Conservation (phyloP, 495 filamentous ascomycete genomes). For the Penicillium diatomitis region DNA sequence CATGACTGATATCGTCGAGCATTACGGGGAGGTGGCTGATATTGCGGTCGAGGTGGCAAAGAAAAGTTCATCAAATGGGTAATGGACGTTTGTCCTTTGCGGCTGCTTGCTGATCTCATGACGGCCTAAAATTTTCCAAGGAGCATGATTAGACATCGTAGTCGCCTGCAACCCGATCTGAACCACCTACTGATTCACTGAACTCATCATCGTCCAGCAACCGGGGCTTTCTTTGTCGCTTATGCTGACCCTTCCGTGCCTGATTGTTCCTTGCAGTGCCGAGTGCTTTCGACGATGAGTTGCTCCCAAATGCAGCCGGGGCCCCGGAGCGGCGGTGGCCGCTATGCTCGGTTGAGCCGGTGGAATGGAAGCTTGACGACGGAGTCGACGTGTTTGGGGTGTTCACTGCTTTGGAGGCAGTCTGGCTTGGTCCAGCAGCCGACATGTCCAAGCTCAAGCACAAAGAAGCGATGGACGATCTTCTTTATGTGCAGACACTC, state of each 20-base stretch:
- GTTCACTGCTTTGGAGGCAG: slow-evolving; percentile 39
- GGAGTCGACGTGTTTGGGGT: slow-evolving; percentile 27
- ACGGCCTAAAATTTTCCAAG: slow-evolving; percentile 43
- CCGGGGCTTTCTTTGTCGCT: slow-evolving; percentile 44
- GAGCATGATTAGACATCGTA: slow-evolving; percentile 11
- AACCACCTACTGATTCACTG: slow-evolving; percentile 60
- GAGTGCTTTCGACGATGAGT: slow-evolving; percentile 44
- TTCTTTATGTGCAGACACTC: background rate
- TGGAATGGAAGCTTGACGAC: slow-evolving; percentile 31
- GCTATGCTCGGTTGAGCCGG: slow-evolving; percentile 35
- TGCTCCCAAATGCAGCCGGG: slow-evolving; percentile 52
- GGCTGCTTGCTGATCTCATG: slow-evolving; percentile 74
- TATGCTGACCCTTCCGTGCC: slow-evolving; percentile 64
- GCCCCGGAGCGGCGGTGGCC: slow-evolving; percentile 53
- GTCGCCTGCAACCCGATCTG: background rate
- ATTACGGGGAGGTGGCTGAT: slow-evolving; percentile 49
- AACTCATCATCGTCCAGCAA: slow-evolving; percentile 70
- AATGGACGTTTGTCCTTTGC: slow-evolving; percentile 91
- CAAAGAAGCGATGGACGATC: background rate
- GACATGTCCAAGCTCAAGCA: slow-evolving; percentile 34
- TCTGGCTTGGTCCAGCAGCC: slow-evolving; percentile 31
- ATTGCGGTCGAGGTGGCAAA: slow-evolving; percentile 65
- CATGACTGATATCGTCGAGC: slow-evolving; percentile 62
- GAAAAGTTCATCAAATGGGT: slow-evolving; percentile 93
- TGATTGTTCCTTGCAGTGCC: slow-evolving; percentile 62